phyloP scores from a whole-genome alignment of 768 basidiomycete genomes.

The Mycena kentingensis region DNA sequence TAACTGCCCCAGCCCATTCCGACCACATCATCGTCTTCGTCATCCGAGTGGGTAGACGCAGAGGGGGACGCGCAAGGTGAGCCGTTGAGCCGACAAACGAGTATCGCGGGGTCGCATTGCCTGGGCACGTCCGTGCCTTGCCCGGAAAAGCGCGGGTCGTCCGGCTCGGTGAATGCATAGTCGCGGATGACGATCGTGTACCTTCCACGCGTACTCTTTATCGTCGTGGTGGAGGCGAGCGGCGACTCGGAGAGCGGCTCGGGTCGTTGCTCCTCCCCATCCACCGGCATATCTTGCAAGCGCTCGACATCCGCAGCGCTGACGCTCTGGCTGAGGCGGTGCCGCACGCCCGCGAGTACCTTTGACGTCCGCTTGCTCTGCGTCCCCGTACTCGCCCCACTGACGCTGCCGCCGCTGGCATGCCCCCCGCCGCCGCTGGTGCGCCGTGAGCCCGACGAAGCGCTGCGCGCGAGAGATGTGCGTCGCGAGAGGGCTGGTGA shows the following conservation, averaged over 20 bases:
- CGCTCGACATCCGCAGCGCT: conserved; percentile 14
- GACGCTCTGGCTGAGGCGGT: conserved; percentile 16
- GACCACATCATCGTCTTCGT: conserved; percentile 20
- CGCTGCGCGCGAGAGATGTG: conserved; percentile 35
- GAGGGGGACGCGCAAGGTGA: conserved; percentile 1
- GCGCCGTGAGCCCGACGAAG: conserved; percentile 34
- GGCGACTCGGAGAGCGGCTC: not conserved
- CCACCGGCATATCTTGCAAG: not conserved
- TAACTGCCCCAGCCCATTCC: conserved; percentile 9
- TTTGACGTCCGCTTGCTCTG: conserved; percentile 1
- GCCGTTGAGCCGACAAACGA: conserved; percentile 34
- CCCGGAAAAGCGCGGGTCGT: conserved; percentile 40
- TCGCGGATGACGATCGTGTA: conserved; percentile 44
- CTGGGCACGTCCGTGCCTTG: conserved; percentile 44
- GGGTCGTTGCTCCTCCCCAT: not conserved
- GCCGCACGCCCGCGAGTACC: conserved; percentile 8
- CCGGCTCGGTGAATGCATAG: conserved; percentile 37
- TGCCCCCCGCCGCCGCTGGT: not conserved
- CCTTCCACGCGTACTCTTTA: conserved; percentile 6
- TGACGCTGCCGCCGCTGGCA: not conserved
- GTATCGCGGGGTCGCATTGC: conserved; percentile 37
- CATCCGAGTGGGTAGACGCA: conserved; percentile 14
- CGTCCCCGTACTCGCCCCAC: not conserved
- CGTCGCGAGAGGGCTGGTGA: conserved; percentile 51
- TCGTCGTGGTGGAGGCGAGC: not conserved